These are phyloP conservation scores for Wickerhamomyces pijperi DNA, from an alignment of 805 yeast species.

Conservation along the genomic window DNA sequence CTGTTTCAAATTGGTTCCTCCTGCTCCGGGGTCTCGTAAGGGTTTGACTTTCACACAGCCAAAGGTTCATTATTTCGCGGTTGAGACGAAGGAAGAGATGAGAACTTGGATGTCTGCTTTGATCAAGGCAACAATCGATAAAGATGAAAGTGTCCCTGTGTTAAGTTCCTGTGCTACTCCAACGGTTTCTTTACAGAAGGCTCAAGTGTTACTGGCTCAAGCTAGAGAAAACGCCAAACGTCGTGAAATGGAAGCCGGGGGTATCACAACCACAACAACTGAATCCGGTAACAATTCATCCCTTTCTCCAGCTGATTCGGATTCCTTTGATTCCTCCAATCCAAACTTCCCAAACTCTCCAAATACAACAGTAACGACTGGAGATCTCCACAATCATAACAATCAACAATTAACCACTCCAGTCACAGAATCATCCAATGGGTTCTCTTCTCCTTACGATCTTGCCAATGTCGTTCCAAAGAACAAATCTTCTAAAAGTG, in stretches of 20 bases:
- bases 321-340: slow-evolving; percentile 17
- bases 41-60: slow-evolving; percentile 96
- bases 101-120: slow-evolving; percentile 90
- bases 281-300: slow-evolving; percentile 21
- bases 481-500: slow-evolving; percentile 10
- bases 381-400: slow-evolving; percentile 16
- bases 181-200: slow-evolving; percentile 79
- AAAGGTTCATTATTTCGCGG: slow-evolving; percentile 91
- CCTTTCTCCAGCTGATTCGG: slow-evolving; percentile 17
- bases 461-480: slow-evolving; percentile 32
- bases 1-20: slow-evolving; percentile 89
- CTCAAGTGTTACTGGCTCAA: slow-evolving; percentile 75
- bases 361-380: slow-evolving; percentile 28
- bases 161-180: slow-evolving; percentile 91
- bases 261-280: no score
- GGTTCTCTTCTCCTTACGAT: slow-evolving; percentile 60
- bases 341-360: slow-evolving; percentile 17
- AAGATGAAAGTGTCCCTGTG: slow-evolving; percentile 87
- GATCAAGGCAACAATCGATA: slow-evolving; percentile 91
- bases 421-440: slow-evolving; percentile 21
- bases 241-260: slow-evolving; percentile 34
- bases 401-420: slow-evolving; percentile 9
- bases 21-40: slow-evolving; percentile 93
- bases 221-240: slow-evolving; percentile 65
- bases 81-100: slow-evolving; percentile 85